phyloP scores from a whole-genome alignment of 257 asterid species.

The Mitragyna speciosa region DNA sequence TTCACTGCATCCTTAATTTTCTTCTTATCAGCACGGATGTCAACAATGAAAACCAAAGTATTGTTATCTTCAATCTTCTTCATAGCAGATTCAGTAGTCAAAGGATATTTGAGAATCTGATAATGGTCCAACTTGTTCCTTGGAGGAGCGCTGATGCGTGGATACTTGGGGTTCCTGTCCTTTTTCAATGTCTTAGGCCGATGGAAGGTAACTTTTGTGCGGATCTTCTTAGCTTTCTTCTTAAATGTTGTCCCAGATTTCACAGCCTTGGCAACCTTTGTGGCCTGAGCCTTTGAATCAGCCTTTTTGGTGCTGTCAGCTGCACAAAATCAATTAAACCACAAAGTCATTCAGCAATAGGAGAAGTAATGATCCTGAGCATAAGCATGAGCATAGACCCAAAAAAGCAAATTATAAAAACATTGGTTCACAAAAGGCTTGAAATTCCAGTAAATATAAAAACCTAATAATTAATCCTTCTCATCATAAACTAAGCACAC shows the following conservation, averaged over 20 bases:
- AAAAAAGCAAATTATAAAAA: neutral
- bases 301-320: conserved; percentile 26
- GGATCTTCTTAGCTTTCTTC: conserved; percentile 38
- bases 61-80: conserved; percentile 43
- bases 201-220: conserved; percentile 41
- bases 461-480: neutral
- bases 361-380: neutral
- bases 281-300: conserved; percentile 37
- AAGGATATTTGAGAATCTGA: conserved; percentile 37
- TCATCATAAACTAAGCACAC: neutral
- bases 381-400: too few relatives aligned
- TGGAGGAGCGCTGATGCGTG: conserved; percentile 38
- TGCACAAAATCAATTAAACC: neutral
- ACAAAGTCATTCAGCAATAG: neutral
- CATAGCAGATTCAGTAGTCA: conserved; percentile 45
- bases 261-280: conserved; percentile 39
- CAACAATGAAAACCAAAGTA: conserved; percentile 41
- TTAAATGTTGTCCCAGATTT: conserved; percentile 37
- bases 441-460: neutral
- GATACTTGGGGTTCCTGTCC: conserved; percentile 39
- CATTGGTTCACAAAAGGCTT: neutral
- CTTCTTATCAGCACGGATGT: conserved; percentile 43
- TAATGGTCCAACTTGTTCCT: conserved; percentile 40
- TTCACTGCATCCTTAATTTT: conserved; percentile 41
- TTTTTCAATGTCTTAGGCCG: conserved; percentile 39